Base-by-base conservation (phyloP, 2,329 filamentous ascomycete species). In the Colletotrichum sp. region DNA sequence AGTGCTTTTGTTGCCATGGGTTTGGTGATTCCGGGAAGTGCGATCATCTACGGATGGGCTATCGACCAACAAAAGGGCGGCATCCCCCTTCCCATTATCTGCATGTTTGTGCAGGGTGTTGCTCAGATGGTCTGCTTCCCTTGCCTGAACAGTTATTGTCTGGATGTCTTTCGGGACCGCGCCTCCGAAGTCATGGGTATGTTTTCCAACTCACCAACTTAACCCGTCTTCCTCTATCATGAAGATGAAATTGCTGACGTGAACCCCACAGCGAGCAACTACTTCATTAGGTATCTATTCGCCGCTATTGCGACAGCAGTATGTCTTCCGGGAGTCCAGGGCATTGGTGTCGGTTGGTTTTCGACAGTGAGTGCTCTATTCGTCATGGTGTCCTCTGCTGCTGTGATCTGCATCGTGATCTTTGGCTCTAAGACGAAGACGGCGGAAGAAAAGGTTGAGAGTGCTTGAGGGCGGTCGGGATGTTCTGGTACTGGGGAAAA, bases 271-370 rank as follows among this genome's bases (percentile, higher is more conserved):
- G 94, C 94, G 0, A 94, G 94, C 0, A 97, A 96, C 82, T 97
- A 96, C 83, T 92, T 95, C 79, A 88, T 94, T 65, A 88, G 95
- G 6, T 97, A 96, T 82, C 81, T 95, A 6, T 94, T 96, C 78
- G 94, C 92, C 1, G 94, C 94, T 18, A 84, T 91, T 6, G 94
- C 91, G 0, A 94, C 92, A 7, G 94, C 93, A 0, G 90, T 92
- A 2, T 94, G 94, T 71, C 86, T 97, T 72, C 95, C 95, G 0
- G 93, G 92, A 1, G 89, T 96, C 15, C 87, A 96, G 74, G 86
- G 84, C 43, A 93, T 97, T 69, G 95, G 95, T 4, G 92, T 96
- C 1, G 95, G 95, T 0, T 96, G 94, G 94, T 96, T 96, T 82
- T 93, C 90, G 64, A 96, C 94, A 3, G 93, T 96, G 76, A 86